Percentiles rank a stretch among this genome's conserved stretches.
Evolutionary conservation across 1,139 yeast genomes (phyloP).

Genomic region (Zygosaccharomyces sapae): DNA sequence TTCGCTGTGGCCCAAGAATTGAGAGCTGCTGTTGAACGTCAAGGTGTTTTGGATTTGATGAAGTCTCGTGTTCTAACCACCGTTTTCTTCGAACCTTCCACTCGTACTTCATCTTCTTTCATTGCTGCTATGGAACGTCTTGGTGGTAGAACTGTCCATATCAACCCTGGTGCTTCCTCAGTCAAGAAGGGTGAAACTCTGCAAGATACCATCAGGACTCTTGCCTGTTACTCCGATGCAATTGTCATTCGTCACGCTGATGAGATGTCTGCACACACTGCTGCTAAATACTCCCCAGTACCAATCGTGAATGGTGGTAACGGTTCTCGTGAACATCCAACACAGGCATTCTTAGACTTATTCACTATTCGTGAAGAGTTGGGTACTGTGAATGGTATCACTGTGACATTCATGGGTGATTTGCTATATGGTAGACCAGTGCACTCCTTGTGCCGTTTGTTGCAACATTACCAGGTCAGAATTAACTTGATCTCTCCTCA

Average conservation of each 20-base stretch:
- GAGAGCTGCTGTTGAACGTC: conserved; percentile 95
- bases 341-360: conserved; percentile 94
- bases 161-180: conserved; percentile 79
- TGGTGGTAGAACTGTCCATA: conserved; percentile 94
- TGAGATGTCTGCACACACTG: conserved; percentile 86
- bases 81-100: conserved; percentile 96
- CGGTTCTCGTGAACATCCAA: conserved; percentile 96
- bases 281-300: conserved; percentile 94
- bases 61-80: conserved; percentile 90
- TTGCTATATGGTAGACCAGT: conserved; percentile 98
- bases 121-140: conserved; percentile 99
- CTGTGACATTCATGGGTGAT: conserved; percentile 98
- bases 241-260: conserved; percentile 95
- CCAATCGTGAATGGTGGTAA: conserved; percentile 98
- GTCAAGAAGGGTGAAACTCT: conserved; percentile 97
- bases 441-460: conserved; percentile 90
- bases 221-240: conserved; percentile 95
- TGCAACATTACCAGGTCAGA: conserved; percentile 89
- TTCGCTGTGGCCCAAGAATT: conserved; percentile 97
- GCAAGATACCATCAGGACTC: conserved; percentile 91
- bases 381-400: conserved; percentile 96
- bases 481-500: conserved; percentile 88
- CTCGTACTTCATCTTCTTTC: conserved; percentile 93
- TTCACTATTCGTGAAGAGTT: conserved; percentile 98
- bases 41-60: conserved; percentile 86